Evolutionary conservation across 495 filamentous ascomycete species (phyloP), one percentile per base, ranked within the genome.

Genomic region (Penicillium maclennaniae): DNA sequence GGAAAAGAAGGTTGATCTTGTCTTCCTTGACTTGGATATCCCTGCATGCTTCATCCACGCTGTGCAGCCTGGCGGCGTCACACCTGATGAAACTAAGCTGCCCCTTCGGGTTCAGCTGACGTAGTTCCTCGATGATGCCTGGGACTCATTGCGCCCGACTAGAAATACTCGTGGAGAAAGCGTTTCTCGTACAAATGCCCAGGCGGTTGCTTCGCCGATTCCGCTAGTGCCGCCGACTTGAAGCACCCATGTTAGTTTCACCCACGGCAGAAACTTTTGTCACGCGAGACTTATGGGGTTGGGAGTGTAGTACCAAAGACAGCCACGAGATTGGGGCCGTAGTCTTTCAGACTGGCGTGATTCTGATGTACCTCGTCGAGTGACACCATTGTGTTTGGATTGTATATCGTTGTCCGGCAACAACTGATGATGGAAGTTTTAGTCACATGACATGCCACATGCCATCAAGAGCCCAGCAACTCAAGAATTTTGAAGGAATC

Each of bases 221-320:
- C 84, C 87, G 31, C 76, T 78, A 0, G 87, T 89, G 21, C 72
- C 86, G 43, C 87, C 84, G 15, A 83, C 83, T 78, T 47, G 17
- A 49, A 21, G 8, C 37, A 42, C 59, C 28, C 26, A 47, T 58
- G 45, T 58, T 42, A 58, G 31, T 14, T 12, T 12, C 1, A 34
- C 10, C 31, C 2, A 34, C 0, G 10, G 2, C 31, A 14, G 10
- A 34, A 46, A 41, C 6, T 31, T 4, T 27, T 20, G n/a, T 51
- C 50, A 51, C 16, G 10, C 25, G 12, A 20, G 25, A 51, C 2
- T 5, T 23, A 5, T 21, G 6, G 25, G 31, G 27, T 40, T 40
- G 28, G 28, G n/a, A 31, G 25, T 42, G 53, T 44, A 34, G 12
- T 72, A 78, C 76, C 76, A 53, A 83, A 83, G 7, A 81, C 66